Evolutionary conservation across 2,329 filamentous ascomycete genomes (phyloP).

Genomic region (Epichloe sibirici): DNA sequence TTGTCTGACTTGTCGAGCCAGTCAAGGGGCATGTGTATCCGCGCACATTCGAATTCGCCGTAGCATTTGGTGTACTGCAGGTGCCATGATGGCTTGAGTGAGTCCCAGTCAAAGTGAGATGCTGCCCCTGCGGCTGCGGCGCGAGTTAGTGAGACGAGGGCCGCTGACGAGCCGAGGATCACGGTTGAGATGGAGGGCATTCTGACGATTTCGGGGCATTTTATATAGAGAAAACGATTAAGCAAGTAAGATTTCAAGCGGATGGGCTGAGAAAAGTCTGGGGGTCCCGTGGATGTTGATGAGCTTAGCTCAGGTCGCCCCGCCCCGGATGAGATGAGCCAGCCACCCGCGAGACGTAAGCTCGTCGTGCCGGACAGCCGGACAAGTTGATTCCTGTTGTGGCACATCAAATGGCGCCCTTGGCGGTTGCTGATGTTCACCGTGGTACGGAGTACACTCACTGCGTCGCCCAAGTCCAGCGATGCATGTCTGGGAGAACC

Average conservation of each 20-base stretch:
- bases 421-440: too few relatives aligned
- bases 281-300: too few relatives aligned
- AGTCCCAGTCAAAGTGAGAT: conserved; percentile 6
- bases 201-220: too few relatives aligned
- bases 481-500: not conserved
- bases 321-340: not conserved
- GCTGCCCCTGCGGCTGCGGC: not conserved
- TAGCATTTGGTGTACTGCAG: conserved; percentile 22
- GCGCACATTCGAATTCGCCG: conserved; percentile 24
- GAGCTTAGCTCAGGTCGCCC: not conserved
- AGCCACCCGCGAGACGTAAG: too few relatives aligned
- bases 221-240: too few relatives aligned
- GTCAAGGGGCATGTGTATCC: conserved; percentile 28
- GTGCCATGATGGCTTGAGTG: conserved; percentile 5
- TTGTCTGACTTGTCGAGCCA: conserved; percentile 19
- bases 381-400: too few relatives aligned
- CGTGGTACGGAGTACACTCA: too few relatives aligned
- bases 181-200: not conserved
- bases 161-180: not conserved
- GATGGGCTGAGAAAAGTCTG: too few relatives aligned
- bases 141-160: not conserved
- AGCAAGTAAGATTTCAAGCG: too few relatives aligned
- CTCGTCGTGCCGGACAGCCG: too few relatives aligned
- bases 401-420: too few relatives aligned
- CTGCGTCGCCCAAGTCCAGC: not conserved